Evolutionary conservation across 148 eudicot genomes (phyloP), one percentile per base, ranked within the genome.

Genomic region (Fagopyrum esculentum): DNA sequence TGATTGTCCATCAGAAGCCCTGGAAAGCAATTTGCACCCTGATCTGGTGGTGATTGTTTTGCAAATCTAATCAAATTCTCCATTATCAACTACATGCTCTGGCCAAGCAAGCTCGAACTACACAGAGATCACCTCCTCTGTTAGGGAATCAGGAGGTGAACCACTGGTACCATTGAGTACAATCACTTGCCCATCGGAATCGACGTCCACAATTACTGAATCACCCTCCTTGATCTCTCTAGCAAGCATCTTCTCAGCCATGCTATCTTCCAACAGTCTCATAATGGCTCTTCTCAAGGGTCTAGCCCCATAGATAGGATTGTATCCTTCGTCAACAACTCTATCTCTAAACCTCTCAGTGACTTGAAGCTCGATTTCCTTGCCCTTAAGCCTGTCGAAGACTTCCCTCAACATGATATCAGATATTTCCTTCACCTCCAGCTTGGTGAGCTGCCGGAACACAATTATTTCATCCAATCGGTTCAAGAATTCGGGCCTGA

Each of bases 401-500:
- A 85, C 81, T 43, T 82, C 83, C 26, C 71, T 72, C 52, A 82
- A 59, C 83, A 78, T 78, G n/a, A 71, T 69, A 7, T 80, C 78
- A 35, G 78, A 71, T 50, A 82, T 82, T 73, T 76, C 68, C 66
- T 57, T 83, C 71, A 80, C 43, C 59, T 83, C 74, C 3, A 6
- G 30, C 50, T 76, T 48, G 16, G 73, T 71, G 17, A 85, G 78
- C 60, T 63, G 76, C 68, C 79, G 69, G 57, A 82, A 85, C 8
- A 85, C 78, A 19, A 85, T 73, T 22, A 81, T 78, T 11, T 85
- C 88, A 11, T 85, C 84, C 15, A 85, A 30, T 47, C 86, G 71
- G 74, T 85, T 85, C 64, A 85, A 44, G 26, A 85, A 83, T 55
- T 85, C 88, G 0, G 86, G 81, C 81, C 69, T 85, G 76, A 85